Base-by-base conservation (phyloP, 805 yeast genomes). In the Kluyveromyces aestuarii region DNA sequence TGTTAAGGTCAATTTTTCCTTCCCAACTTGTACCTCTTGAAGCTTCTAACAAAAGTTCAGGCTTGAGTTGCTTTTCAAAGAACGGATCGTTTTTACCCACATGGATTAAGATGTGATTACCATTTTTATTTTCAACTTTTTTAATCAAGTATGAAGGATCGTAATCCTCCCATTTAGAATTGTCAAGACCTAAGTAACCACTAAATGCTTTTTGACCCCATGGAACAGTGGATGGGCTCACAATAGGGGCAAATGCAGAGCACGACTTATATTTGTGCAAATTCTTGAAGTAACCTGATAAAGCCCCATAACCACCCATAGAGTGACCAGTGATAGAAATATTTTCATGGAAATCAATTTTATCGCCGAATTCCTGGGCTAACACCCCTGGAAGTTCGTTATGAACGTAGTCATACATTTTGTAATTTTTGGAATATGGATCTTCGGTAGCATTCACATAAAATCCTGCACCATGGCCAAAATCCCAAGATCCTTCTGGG, bases 221-320 rank as follows among this genome's bases (percentile, higher is more conserved):
- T 38, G 82, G 84, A 54, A 82, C 79, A 45, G 72, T 70, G 47
- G 75, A 67, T 7, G 98, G 98, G 68, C 89, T 86, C 25, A 80
- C 69, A 55, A 93, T 87, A 47, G 99, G 98, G 0, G 97, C 79
- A 70, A 91, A 91, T 0, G 96, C 97, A 50, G 87, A 79, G 40
- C 86, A 90, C 1, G 93, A 81, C 62, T 78, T 78, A 72, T 84
- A 91, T 17, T 53, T 53, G 21, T 51, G 50, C 1, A 90, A 87
- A 63, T 84, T 80, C 53, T 74, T 77, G 51, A 91, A 68, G 55
- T 68, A 80, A n/a, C 81, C 72, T 51, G 84, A 70, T 51, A 91
- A 68, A 0, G 99, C 95, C 49, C 98, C 99, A 63, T 78, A 87
- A 1, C 99, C 99, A 45, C 99, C 99, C 98, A 93, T 93, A 1